Evolutionary conservation across 1,284 basidiomycete genomes (phyloP).

Genomic region (Pseudomicrostroma phylloplanum): DNA sequence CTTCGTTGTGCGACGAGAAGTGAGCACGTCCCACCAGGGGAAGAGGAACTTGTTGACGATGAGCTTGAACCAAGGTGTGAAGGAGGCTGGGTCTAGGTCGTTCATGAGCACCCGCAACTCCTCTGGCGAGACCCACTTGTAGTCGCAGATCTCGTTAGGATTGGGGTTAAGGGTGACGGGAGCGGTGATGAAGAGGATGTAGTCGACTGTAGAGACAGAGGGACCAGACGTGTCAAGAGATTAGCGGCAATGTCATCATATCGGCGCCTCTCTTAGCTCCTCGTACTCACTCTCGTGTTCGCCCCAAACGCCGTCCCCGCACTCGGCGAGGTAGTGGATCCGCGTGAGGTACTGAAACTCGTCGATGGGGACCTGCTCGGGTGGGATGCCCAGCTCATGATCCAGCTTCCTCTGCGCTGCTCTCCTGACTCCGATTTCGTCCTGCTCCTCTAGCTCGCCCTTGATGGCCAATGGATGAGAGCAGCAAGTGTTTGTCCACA

Average conservation of each 20-base stretch:
- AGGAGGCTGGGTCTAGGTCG: slow-evolving; percentile 64
- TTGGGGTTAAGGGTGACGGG: slow-evolving; percentile 81
- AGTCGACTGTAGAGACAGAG: slow-evolving; percentile 67
- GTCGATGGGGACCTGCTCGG: slow-evolving; percentile 65
- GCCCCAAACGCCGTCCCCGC: slow-evolving; percentile 78
- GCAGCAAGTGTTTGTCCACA: slow-evolving; percentile 99
- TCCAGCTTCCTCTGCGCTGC: slow-evolving; percentile 92
- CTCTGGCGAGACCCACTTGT: slow-evolving; percentile 81
- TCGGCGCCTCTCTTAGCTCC: background rate
- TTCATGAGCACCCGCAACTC: slow-evolving; percentile 88
- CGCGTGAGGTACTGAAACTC: slow-evolving; percentile 89
- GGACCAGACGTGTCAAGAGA: background rate
- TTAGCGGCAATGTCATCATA: background rate
- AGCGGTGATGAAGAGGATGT: slow-evolving; percentile 89
- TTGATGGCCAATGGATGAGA: slow-evolving; percentile 75
- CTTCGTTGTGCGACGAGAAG: slow-evolving; percentile 54
- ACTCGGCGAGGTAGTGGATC: slow-evolving; percentile 96
- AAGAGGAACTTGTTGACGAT: slow-evolving; percentile 95
- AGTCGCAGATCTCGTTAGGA: slow-evolving; percentile 82
- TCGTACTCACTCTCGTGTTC: slow-evolving; percentile 86
- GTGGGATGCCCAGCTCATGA: slow-evolving; percentile 91
- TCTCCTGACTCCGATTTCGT: slow-evolving; percentile 68
- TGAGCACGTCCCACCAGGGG: slow-evolving; percentile 93
- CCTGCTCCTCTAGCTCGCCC: slow-evolving; percentile 66
- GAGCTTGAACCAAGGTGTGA: slow-evolving; percentile 99